Conservation (phyloP, 768 basidiomycete genomes). For the Plicaturopsis crispa region DNA sequence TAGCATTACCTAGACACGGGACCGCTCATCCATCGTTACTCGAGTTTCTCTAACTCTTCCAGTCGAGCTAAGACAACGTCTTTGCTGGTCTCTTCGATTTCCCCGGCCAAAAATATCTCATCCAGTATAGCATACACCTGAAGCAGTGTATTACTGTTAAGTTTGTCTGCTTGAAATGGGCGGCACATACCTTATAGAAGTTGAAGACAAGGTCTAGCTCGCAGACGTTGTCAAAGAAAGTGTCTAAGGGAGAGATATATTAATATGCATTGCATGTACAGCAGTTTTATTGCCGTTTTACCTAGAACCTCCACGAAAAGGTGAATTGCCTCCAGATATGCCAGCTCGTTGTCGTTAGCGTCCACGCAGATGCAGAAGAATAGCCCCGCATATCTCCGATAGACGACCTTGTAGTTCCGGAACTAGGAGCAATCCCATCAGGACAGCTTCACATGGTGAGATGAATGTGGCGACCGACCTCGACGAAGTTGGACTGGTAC, state of each 20-base stretch:
- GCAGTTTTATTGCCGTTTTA: too few species aligned
- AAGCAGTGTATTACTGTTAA: background rate
- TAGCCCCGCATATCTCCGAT: slow-evolving; percentile 92
- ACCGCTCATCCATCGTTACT: too few species aligned
- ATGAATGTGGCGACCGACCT: slow-evolving; percentile 45
- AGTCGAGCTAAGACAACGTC: slow-evolving; percentile 88
- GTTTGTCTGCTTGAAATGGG: too few species aligned
- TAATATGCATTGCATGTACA: slow-evolving; percentile 1
- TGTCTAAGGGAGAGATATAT: slow-evolving; percentile 44
- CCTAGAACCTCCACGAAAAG: slow-evolving; percentile 97
- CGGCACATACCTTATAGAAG: slow-evolving; percentile 77
- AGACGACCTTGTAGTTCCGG: slow-evolving; percentile 96
- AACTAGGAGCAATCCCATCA: slow-evolving; percentile 49
- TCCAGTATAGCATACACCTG: slow-evolving; percentile 98
- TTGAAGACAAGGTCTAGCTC: slow-evolving; percentile 98
- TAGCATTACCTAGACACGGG: too few species aligned
- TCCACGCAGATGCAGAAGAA: slow-evolving; percentile 99
- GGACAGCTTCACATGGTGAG: slow-evolving; percentile 3
- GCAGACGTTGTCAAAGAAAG: slow-evolving; percentile 99
- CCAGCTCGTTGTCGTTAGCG: slow-evolving; percentile 96
- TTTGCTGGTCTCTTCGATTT: slow-evolving; percentile 97
- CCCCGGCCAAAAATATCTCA: slow-evolving; percentile 96
- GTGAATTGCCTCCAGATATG: slow-evolving; percentile 96
- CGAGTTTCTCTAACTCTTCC: slow-evolving; percentile 90
- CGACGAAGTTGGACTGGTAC: slow-evolving; percentile 98